Percentiles rank a stretch among this genome's conserved stretches.
These are phyloP conservation scores for Basipetospora chlamydospora DNA, from an alignment of 2,329 filamentous ascomycete genomes.

Conservation along the genomic window DNA sequence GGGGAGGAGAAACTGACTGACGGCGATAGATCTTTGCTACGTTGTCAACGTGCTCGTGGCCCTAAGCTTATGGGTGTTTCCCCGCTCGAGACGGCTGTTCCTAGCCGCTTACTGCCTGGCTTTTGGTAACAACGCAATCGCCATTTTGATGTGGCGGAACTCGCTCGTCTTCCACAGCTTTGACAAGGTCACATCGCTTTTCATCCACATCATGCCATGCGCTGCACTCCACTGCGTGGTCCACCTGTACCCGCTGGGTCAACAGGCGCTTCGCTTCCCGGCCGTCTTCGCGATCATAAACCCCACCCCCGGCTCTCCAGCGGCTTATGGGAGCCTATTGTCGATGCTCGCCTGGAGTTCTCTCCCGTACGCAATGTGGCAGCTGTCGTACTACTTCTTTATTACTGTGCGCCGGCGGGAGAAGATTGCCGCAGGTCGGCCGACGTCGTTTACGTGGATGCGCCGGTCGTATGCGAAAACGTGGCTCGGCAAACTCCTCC, in stretches of 20 bases:
- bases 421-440: constrained; percentile 88
- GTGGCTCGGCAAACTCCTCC: constrained; percentile 75
- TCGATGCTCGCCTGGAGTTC: constrained; percentile 94
- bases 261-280: constrained; percentile 60
- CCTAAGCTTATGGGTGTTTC: constrained; percentile 80
- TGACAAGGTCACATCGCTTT: constrained; percentile 96
- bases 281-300: constrained; percentile 71
- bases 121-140: constrained; percentile 92
- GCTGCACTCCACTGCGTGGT: constrained; percentile 85
- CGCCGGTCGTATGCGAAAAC: constrained; percentile 80
- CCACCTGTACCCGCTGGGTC: constrained; percentile 55
- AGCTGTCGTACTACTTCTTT: constrained; percentile 81
- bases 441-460: constrained; percentile 96
- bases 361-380: constrained; percentile 85
- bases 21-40: constrained; percentile 97
- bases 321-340: constrained; percentile 60
- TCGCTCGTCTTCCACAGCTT: constrained; percentile 96
- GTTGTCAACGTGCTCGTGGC: constrained; percentile 85
- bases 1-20: too few species aligned
- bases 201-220: constrained; percentile 98
- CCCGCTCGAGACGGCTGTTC: constrained; percentile 77
- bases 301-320: constrained; percentile 52
- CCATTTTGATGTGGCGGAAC: constrained; percentile 98
- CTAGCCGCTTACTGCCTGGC: constrained; percentile 85
- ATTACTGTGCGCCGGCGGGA: constrained; percentile 91